These are phyloP conservation scores for Suhomyces bokatorum DNA, from an alignment of 1,139 yeast species.

Conservation along the genomic window DNA sequence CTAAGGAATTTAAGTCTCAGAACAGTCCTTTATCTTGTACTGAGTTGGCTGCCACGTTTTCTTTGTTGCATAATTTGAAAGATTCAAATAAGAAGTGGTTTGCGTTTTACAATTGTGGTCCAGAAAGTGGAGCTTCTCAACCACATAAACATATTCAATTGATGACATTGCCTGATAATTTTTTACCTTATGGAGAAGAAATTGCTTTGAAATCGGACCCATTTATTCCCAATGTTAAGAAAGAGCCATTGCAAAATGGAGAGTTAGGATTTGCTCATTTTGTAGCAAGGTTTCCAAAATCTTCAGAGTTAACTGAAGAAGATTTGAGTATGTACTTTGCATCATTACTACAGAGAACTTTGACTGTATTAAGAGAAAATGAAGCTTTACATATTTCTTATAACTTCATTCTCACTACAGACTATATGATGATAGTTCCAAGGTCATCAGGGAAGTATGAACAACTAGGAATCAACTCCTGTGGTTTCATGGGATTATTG, in stretches of 20 bases:
- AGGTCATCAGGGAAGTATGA: constrained; percentile 49
- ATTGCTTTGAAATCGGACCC: constrained; percentile 49
- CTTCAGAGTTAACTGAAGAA: constrained; percentile 43
- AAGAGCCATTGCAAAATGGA: constrained; percentile 61
- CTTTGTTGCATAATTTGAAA: constrained; percentile 42
- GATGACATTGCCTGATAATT: constrained; percentile 60
- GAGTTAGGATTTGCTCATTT: constrained; percentile 81
- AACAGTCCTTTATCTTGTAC: constrained; percentile 65
- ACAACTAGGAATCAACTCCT: constrained; percentile 67
- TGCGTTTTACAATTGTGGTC: constrained; percentile 88
- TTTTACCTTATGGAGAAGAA: constrained; percentile 60
- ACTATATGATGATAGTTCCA: constrained; percentile 87
- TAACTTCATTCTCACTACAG: constrained; percentile 76
- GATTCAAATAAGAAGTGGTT: constrained; percentile 41
- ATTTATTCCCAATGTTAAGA: constrained; percentile 52
- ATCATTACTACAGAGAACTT: constrained; percentile 66
- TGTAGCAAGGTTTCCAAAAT: constrained; percentile 61
- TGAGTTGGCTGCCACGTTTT: constrained; percentile 62
- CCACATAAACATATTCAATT: constrained; percentile 92
- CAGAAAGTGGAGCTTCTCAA: constrained; percentile 87
- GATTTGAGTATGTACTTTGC: constrained; percentile 64
- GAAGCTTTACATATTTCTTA: constrained; percentile 56
- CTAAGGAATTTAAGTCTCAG: constrained; percentile 73
- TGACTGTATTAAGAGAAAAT: constrained; percentile 63
- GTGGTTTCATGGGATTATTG: constrained; percentile 78